A percentile compares a stretch with the other conserved stretches of the same genome.
Evolutionary conservation across 202 grass and related monocot species (phyloP).

Genomic region (Alloteropsis angusta): DNA sequence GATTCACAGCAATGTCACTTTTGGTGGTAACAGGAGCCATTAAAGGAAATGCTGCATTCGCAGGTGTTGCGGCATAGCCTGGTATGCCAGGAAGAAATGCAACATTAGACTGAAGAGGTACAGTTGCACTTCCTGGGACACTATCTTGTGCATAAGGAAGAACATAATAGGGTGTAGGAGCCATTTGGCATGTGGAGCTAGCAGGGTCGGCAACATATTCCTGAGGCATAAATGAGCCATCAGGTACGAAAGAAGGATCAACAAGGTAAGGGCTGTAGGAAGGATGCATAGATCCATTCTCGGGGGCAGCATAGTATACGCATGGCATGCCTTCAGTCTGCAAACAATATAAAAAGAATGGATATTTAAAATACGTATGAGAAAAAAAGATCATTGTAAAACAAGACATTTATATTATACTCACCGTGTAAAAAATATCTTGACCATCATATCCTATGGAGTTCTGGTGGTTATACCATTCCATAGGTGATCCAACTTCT

Average conservation of each 20-base stretch:
- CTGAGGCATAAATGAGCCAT: conserved; percentile 37
- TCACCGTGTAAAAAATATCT: conserved; percentile 50
- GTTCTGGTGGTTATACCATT: conserved; percentile 48
- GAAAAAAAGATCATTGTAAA: background rate
- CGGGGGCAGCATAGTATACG: conserved; percentile 42
- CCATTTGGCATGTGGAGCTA: conserved; percentile 41
- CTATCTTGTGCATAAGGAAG: conserved; percentile 45
- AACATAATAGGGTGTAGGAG: conserved; percentile 46
- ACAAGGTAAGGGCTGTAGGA: conserved; percentile 45
- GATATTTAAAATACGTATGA: background rate
- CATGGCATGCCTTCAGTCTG: conserved; percentile 41
- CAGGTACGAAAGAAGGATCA: conserved; percentile 27
- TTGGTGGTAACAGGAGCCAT: conserved; percentile 17
- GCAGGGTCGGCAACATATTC: conserved; percentile 39
- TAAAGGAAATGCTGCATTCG: conserved; percentile 18
- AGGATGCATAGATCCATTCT: conserved; percentile 43
- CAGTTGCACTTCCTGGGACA: conserved; percentile 18
- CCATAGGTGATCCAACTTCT: conserved; percentile 44
- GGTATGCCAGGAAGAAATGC: conserved; percentile 26
- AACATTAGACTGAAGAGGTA: conserved; percentile 17
- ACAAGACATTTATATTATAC: background rate
- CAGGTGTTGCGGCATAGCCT: conserved; percentile 31
- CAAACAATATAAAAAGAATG: conserved; percentile 11
- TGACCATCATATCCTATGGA: conserved; percentile 47
- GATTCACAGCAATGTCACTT: conserved; percentile 19